Conservation (phyloP, 352 stramenopile genomes). For the Globisporangium okanoganense region DNA sequence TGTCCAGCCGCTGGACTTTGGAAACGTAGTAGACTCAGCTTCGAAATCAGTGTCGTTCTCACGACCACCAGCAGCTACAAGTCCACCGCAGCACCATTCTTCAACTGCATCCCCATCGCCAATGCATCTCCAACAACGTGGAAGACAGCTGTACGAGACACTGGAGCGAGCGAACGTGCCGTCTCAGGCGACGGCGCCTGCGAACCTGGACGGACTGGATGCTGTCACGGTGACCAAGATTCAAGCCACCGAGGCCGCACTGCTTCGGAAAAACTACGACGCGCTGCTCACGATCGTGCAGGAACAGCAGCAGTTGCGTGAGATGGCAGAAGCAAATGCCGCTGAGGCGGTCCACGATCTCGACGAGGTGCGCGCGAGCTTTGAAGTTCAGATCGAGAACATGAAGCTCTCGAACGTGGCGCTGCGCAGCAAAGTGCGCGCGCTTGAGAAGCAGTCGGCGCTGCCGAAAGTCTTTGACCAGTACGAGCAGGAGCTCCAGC, state of each 20-base stretch:
- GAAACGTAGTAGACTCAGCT: not conserved
- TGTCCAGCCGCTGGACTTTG: not conserved
- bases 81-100: not conserved
- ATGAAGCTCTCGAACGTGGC: conserved; percentile 63
- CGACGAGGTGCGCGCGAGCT: conserved; percentile 47
- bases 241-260: conserved; percentile 49
- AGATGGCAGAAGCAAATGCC: conserved; percentile 41
- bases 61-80: not conserved
- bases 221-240: conserved; percentile 40
- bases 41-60: conserved; percentile 1
- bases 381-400: conserved; percentile 74
- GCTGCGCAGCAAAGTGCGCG: conserved; percentile 63
- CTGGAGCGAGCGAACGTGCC: conserved; percentile 25
- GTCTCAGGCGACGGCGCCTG: conserved; percentile 25
- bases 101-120: not conserved
- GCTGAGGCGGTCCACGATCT: conserved; percentile 41
- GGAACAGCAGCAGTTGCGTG: conserved; percentile 62
- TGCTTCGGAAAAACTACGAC: conserved; percentile 80
- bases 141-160: not conserved
- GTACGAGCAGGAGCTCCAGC: conserved; percentile 63
- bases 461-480: conserved; percentile 61
- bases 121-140: not conserved
- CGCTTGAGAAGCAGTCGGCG: conserved; percentile 46
- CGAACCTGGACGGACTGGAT: conserved; percentile 58
- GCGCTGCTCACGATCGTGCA: conserved; percentile 68